Conservation (phyloP, 2,329 filamentous ascomycete genomes). For the Neofusicoccum kwambonambiense region DNA sequence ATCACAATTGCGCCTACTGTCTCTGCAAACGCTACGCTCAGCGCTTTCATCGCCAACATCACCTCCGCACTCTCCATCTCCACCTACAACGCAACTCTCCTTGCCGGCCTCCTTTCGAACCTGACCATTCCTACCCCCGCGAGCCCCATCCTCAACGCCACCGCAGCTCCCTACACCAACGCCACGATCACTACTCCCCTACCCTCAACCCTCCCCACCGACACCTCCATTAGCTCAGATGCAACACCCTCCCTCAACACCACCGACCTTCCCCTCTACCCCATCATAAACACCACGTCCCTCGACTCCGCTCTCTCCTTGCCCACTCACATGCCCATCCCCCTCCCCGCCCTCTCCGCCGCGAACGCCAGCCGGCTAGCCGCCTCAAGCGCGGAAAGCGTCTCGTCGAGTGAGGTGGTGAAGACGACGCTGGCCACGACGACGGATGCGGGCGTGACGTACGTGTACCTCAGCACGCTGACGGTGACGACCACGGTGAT, state of each 20-base stretch:
- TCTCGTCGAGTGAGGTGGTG: background rate
- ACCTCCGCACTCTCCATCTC: background rate
- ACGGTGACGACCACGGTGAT: background rate
- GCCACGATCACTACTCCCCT: background rate
- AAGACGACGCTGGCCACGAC: background rate
- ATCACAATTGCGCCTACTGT: background rate
- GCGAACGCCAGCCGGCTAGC: background rate
- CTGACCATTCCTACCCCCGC: background rate
- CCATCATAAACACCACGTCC: background rate
- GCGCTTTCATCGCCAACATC: background rate
- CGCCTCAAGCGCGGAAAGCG: background rate
- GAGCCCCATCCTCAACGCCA: background rate
- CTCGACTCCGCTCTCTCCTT: background rate
- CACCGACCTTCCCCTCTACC: background rate
- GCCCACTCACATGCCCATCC: slow-evolving; percentile 10
- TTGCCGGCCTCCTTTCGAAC: background rate
- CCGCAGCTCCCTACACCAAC: background rate
- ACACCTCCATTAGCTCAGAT: background rate
- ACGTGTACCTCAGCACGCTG: background rate
- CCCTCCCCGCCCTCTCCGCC: background rate
- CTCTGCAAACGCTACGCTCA: background rate
- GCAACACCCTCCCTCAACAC: background rate
- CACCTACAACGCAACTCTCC: background rate
- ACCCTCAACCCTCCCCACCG: background rate
- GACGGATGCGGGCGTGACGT: background rate